Evolutionary conservation across 352 stramenopile genomes (phyloP), one percentile per base, ranked within the genome.

Genomic region (Pythium sukuiense): DNA sequence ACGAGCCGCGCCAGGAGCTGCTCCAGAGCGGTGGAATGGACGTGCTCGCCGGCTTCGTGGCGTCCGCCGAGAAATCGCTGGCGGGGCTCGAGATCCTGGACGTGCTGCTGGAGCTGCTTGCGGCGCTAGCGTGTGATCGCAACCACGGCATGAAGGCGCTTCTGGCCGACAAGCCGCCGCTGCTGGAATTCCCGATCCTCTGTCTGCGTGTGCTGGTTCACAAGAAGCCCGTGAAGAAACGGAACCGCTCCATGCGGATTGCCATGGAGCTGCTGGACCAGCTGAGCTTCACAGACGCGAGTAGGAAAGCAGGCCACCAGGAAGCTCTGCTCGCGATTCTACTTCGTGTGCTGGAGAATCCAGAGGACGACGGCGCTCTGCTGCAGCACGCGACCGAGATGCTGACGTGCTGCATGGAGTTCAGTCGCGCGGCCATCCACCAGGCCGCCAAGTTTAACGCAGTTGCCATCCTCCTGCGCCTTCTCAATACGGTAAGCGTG

Each of bases 21-120:
- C 62, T 82, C 4, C 35, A 18, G 27, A 58, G 37, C 60, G 49
- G 52, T 8, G 48, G 46, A 9, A 32, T 81, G 13, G 79, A 82
- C 41, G 55, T 61, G 18, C 61, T 73, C 30, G 55, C 67, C 6
- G 26, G 56, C 30, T 64, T 87, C 29, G 55, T 84, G 11, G 57
- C 57, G 45, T 29, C 65, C 70, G 53, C 66, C 59, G 30, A 16
- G 35, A 41, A 63, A 69, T 16, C 46, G 55, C 24, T 65, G 20
- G 50, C 59, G 0, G 39, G 20, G 11, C 14, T 37, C 3, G 70
- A 77, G 41, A 49, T 65, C 39, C 48, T 79, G 1, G 75, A 80
- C n/a, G 56, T 74, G 55, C 61, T 87, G 41, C 55, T 89, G 26
- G 75, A 87, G 70, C 43, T 89, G 20, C 53, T 89, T 0, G 59